Evolutionary conservation across 2,329 filamentous ascomycete species (phyloP).

Genomic region (Dothideomycetidae sp.): DNA sequence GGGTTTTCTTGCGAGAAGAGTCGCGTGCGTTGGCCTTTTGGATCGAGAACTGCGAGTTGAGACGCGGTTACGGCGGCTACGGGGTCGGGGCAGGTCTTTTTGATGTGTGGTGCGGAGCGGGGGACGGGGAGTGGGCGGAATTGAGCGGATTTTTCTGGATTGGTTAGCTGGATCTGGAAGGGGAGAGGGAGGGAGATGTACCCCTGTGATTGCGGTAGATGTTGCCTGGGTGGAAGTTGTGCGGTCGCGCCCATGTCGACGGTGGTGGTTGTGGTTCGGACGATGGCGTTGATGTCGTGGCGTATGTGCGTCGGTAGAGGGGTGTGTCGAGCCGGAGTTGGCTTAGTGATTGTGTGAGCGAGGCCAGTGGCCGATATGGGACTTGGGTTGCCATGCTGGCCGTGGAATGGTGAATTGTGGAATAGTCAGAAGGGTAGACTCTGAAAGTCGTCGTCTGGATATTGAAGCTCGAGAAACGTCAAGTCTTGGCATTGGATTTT

Average conservation of each 20-base stretch:
- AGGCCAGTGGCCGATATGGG: constrained; percentile 51
- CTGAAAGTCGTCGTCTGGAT: too few relatives aligned
- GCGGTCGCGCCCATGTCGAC: constrained; percentile 7
- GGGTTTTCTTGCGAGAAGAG: constrained; percentile 68
- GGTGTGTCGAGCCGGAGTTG: constrained; percentile 33
- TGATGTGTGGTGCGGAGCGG: constrained; percentile 42
- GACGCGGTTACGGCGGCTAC: constrained; percentile 50
- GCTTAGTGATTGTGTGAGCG: constrained; percentile 51
- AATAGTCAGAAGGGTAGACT: not conserved
- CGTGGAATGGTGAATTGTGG: constrained; percentile 3
- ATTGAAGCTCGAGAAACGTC: constrained; percentile 3
- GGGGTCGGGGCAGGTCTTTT: constrained; percentile 48
- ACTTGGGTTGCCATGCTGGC: constrained; percentile 43
- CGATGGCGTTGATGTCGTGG: constrained; percentile 34
- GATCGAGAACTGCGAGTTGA: constrained; percentile 66
- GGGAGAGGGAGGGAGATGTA: not conserved
- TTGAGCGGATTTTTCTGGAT: constrained; percentile 10
- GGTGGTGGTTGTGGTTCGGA: constrained; percentile 27
- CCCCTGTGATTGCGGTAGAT: constrained; percentile 13
- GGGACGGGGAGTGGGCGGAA: constrained; percentile 21
- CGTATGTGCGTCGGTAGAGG: constrained; percentile 17
- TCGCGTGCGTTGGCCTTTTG: constrained; percentile 63
- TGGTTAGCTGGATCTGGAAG: constrained; percentile 1
- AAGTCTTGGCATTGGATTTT: constrained; percentile 10
- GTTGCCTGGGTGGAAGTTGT: constrained; percentile 14